phyloP scores from a whole-genome alignment of 495 filamentous ascomycete species.

The Bacidia gigantensis region DNA sequence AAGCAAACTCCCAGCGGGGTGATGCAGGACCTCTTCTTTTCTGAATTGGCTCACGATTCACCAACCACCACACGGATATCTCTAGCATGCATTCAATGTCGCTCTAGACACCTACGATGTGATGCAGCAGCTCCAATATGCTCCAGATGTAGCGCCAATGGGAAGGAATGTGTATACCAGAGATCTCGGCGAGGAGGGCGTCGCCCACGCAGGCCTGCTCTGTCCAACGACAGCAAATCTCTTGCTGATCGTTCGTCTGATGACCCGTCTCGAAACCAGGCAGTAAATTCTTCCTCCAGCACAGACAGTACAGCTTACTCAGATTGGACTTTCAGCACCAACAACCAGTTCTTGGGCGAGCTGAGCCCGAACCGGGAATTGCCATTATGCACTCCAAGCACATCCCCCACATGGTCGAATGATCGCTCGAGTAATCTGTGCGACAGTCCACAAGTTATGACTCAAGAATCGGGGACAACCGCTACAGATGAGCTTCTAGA shows the following conservation, averaged over 20 bases:
- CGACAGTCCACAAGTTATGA: too few relatives aligned
- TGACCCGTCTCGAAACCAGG: neutral
- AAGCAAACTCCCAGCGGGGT: too few relatives aligned
- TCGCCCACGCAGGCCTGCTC: neutral
- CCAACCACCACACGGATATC: conserved; percentile 17
- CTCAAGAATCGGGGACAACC: too few relatives aligned
- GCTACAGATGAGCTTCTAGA: too few relatives aligned
- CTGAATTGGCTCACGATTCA: neutral
- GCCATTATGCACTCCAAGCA: too few relatives aligned
- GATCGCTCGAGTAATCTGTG: too few relatives aligned
- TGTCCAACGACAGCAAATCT: neutral
- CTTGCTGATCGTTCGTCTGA: neutral
- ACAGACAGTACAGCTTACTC: too few relatives aligned
- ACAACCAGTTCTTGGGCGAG: too few relatives aligned
- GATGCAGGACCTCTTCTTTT: conserved; percentile 20
- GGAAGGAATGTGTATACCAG: neutral
- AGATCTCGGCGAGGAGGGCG: neutral
- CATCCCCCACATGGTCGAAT: too few relatives aligned
- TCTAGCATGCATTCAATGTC: conserved; percentile 18
- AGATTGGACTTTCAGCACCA: too few relatives aligned
- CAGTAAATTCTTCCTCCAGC: neutral
- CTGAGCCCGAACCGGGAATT: too few relatives aligned
- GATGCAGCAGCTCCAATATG: conserved; percentile 16
- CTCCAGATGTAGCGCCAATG: neutral
- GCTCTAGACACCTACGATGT: conserved; percentile 15